Base-by-base conservation (phyloP, 176 grass and related monocot genomes). In the Triticum dicoccoides region DNA sequence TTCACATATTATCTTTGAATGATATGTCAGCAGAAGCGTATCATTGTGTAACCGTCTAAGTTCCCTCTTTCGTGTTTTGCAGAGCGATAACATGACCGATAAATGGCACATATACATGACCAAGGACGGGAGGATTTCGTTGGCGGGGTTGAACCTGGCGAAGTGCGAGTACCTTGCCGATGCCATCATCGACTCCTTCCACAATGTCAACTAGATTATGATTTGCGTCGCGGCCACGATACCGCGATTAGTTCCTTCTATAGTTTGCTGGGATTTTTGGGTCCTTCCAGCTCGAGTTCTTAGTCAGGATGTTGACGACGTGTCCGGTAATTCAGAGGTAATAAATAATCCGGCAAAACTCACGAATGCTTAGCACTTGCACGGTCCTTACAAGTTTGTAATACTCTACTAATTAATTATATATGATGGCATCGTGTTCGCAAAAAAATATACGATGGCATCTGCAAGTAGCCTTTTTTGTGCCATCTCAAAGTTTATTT, bases 61-160 rank as follows among this genome's bases (percentile, higher is more conserved):
- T 56, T 52, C 5, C n/a, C 11, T 63, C 42, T 17, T 34, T 44
- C 42, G 65, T 69, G 21, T 87, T 71, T 87, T 70, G 76, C 85
- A 98, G 96, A 96, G 88, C 52, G 93, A 92, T 27, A 94, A 92
- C 79, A 98, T 96, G 93, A 98, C 93, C 0, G 85, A 94, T 71
- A 98, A 96, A 85, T 96, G 96, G 91, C 96, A 96, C 52, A 7
- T 98, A n/a, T 96, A 98, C 76, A 94, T 98, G 96, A 98, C 96
- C 30, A 98, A 98, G 90, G 96, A 98, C 76, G 92, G 96, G 61
- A 76, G 96, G 51, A 98, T 98, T 83, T 98, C 96, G 3, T 86
- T 98, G 76, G 96, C 94, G 12, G 93, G 97, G 34, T 52, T 98
- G 14, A 94, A 92, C 64, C 62, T 96, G 20, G 86, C 94, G 4